Conservation (phyloP, 2,329 filamentous ascomycete species). For the Eutypa lata region DNA sequence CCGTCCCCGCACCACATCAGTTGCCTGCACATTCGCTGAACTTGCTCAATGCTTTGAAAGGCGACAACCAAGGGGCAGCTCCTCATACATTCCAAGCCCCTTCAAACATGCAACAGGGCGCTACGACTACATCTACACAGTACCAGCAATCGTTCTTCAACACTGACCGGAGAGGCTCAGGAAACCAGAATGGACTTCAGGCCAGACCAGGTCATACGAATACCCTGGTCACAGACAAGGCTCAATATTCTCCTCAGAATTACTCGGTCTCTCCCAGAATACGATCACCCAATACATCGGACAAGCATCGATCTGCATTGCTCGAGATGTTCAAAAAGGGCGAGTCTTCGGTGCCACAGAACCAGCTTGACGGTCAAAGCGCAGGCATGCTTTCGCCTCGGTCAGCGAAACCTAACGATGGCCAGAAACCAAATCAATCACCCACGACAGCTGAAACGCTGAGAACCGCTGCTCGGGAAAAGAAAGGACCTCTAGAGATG, state of each 20-base stretch:
- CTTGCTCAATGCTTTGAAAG: slow-evolving; percentile 40
- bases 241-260: slow-evolving; percentile 1
- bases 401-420: slow-evolving; percentile 8
- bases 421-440: slow-evolving; percentile 15
- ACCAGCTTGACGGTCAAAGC: slow-evolving; percentile 16
- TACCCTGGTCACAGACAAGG: slow-evolving; percentile 6
- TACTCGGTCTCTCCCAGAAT: not conserved
- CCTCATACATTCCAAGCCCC: not conserved
- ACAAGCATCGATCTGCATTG: slow-evolving; percentile 45
- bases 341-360: slow-evolving; percentile 22
- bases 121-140: slow-evolving; percentile 7
- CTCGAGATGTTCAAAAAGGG: slow-evolving; percentile 53
- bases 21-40: slow-evolving; percentile 26
- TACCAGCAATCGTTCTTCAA: not conserved
- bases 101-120: slow-evolving; percentile 8
- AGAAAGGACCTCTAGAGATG: slow-evolving; percentile 29
- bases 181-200: not conserved
- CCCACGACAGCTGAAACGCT: slow-evolving; percentile 24
- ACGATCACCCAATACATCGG: slow-evolving; percentile 15
- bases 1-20: slow-evolving; percentile 13
- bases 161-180: not conserved
- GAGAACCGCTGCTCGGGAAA: slow-evolving; percentile 24
- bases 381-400: slow-evolving; percentile 6
- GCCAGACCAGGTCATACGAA: not conserved
- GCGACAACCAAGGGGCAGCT: slow-evolving; percentile 21